Percentiles rank a stretch among this genome's conserved stretches.
phyloP scores from a whole-genome alignment of 805 yeast species.

The Teunomyces barrocoloradensis region DNA sequence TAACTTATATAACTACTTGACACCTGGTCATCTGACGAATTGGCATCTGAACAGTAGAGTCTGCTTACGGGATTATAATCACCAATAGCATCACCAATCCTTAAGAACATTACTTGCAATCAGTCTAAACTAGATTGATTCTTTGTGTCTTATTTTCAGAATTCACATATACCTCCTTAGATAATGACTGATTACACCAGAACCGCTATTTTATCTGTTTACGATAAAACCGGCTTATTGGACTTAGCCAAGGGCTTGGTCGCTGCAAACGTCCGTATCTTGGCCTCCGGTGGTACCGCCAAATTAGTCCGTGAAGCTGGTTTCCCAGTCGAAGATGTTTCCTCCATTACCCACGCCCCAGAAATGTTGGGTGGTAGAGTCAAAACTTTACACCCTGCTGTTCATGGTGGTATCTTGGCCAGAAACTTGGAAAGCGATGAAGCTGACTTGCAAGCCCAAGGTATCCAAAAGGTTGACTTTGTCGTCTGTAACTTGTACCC shows the following conservation, averaged over 20 bases:
- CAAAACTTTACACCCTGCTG: conserved; percentile 97
- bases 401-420: conserved; percentile 96
- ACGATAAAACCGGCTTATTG: conserved; percentile 93
- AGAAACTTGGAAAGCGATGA: conserved; percentile 90
- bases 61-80: neutral
- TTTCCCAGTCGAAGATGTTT: conserved; percentile 95
- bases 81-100: neutral
- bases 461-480: conserved; percentile 92
- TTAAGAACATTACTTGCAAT: neutral
- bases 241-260: conserved; percentile 95
- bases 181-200: conserved; percentile 46
- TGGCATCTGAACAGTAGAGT: neutral
- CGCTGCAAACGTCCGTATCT: conserved; percentile 82
- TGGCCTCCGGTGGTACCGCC: conserved; percentile 98
- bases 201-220: conserved; percentile 95
- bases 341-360: conserved; percentile 95
- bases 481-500: conserved; percentile 98
- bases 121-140: neutral
- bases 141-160: neutral
- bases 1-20: conserved; percentile 1
- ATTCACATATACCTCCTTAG: neutral
- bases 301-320: conserved; percentile 94
- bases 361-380: conserved; percentile 99
- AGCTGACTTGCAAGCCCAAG: conserved; percentile 80
- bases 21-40: conserved; percentile 4